These are phyloP conservation scores for Aspergillus jensenii DNA, from an alignment of 2,329 filamentous ascomycete species.

Conservation along the genomic window DNA sequence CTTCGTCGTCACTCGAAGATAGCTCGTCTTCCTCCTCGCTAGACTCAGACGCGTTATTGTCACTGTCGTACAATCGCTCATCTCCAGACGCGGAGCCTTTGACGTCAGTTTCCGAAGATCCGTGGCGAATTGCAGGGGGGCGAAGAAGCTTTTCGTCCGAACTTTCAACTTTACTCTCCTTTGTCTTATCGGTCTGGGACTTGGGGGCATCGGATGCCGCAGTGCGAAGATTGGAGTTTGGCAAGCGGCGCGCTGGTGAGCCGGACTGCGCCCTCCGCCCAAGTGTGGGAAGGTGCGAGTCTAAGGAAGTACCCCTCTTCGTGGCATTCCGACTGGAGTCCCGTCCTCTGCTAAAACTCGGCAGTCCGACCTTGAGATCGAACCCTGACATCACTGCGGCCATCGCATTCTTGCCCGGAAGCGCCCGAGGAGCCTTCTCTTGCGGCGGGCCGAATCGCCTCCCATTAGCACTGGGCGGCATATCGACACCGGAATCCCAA, in stretches of 20 bases:
- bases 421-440: conserved; percentile 30
- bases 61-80: conserved; percentile 65
- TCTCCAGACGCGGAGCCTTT: conserved; percentile 49
- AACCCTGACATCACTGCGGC: conserved; percentile 46
- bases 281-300: conserved; percentile 28
- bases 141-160: not conserved
- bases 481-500: conserved; percentile 19
- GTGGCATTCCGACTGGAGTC: conserved; percentile 41
- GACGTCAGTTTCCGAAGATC: conserved; percentile 30
- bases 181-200: conserved; percentile 49
- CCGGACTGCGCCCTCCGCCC: conserved; percentile 27
- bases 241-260: conserved; percentile 44
- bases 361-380: conserved; percentile 36
- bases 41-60: conserved; percentile 61
- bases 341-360: conserved; percentile 36
- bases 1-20: conserved; percentile 67
- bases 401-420: conserved; percentile 44
- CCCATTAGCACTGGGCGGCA: conserved; percentile 30
- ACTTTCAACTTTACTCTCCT: not conserved
- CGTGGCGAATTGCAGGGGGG: conserved; percentile 27
- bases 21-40: conserved; percentile 61
- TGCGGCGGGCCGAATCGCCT: conserved; percentile 42
- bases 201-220: conserved; percentile 60
- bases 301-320: conserved; percentile 39
- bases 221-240: conserved; percentile 53